Evolutionary conservation across 2,329 filamentous ascomycete species (phyloP).

Genomic region (Pyricularia sp.): DNA sequence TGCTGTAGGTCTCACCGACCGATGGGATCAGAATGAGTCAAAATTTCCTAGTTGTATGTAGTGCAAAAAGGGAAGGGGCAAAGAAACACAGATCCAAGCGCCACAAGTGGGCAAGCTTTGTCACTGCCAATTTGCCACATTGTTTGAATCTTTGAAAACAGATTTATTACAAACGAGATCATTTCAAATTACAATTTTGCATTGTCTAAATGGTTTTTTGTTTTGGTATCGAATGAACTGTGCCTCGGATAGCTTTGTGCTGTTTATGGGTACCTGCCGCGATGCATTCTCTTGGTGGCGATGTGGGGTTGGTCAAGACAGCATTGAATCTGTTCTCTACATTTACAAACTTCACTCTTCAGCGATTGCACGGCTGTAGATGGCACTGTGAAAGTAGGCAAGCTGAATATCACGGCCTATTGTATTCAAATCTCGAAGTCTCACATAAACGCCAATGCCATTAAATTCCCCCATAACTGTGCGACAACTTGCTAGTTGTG

Average conservation of each 20-base stretch:
- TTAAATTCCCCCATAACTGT: background rate
- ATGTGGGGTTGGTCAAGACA: background rate
- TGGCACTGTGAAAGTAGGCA: background rate
- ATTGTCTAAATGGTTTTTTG: background rate
- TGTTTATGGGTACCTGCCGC: background rate
- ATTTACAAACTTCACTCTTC: background rate
- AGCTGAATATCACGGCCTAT: background rate
- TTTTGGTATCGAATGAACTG: background rate
- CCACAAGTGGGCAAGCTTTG: background rate
- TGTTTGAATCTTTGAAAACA: background rate
- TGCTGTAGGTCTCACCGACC: background rate
- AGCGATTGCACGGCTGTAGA: background rate
- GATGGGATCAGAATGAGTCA: slow-evolving; percentile 4
- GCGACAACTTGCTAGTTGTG: background rate
- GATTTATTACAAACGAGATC: background rate
- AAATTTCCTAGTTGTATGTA: background rate
- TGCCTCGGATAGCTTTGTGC: background rate
- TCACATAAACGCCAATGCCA: background rate
- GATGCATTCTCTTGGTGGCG: background rate
- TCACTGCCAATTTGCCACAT: background rate
- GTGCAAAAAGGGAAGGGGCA: background rate
- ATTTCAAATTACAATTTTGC: background rate
- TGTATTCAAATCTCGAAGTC: background rate
- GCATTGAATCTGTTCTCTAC: background rate
- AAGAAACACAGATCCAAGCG: background rate